phyloP scores from a whole-genome alignment of 2,329 filamentous ascomycete species.

The Huntiella abstrusa region DNA sequence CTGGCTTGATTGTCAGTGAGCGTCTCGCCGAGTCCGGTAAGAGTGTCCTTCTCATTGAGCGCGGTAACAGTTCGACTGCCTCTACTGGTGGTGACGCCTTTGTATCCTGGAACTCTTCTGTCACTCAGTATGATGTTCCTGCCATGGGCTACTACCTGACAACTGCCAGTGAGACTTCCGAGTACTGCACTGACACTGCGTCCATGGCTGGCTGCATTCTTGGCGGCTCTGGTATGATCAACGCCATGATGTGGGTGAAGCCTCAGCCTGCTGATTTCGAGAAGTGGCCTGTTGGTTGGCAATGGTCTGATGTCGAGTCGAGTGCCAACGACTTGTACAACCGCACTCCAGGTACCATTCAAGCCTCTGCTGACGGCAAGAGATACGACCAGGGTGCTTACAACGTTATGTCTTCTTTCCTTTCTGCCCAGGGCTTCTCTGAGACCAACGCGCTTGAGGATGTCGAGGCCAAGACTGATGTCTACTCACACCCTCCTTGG shows the following conservation, averaged over 20 bases:
- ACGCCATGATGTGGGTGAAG: conserved; percentile 50
- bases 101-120: conserved; percentile 41
- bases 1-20: conserved; percentile 18
- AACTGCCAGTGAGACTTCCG: conserved; percentile 41
- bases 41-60: conserved; percentile 45
- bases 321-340: conserved; percentile 44
- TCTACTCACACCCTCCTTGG: conserved; percentile 43
- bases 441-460: conserved; percentile 35
- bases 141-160: conserved; percentile 51
- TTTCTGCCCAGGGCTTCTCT: conserved; percentile 42
- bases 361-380: conserved; percentile 45
- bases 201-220: conserved; percentile 56
- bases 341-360: conserved; percentile 50
- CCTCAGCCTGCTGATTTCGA: conserved; percentile 44
- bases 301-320: conserved; percentile 38
- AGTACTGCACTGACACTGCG: conserved; percentile 49
- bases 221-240: conserved; percentile 47
- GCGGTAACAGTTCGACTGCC: conserved; percentile 40
- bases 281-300: conserved; percentile 56
- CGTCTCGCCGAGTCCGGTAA: conserved; percentile 28
- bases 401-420: conserved; percentile 40
- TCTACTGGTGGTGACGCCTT: conserved; percentile 41
- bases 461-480: conserved; percentile 45
- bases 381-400: conserved; percentile 49
- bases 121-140: conserved; percentile 54